phyloP scores from a whole-genome alignment of 2,329 filamentous ascomycete species.

The Talaromyces funiculosus region DNA sequence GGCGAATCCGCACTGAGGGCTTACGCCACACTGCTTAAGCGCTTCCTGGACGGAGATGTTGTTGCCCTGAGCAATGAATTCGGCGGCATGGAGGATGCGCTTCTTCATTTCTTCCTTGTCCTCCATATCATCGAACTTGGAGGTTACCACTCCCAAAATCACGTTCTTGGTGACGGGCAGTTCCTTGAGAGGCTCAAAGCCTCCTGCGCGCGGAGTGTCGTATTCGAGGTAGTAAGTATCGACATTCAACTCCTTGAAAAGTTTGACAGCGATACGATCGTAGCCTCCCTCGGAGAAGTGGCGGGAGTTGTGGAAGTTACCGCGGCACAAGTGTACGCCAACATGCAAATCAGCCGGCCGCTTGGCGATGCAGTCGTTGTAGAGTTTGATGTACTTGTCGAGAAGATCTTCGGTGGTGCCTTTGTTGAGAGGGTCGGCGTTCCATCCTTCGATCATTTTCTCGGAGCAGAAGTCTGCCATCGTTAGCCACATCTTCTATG shows the following conservation, averaged over 20 bases:
- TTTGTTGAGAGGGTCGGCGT: slow-evolving; percentile 61
- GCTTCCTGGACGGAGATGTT: slow-evolving; percentile 61
- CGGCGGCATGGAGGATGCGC: slow-evolving; percentile 56
- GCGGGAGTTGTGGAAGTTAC: slow-evolving; percentile 60
- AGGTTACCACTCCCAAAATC: slow-evolving; percentile 59
- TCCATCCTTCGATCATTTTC: slow-evolving; percentile 66
- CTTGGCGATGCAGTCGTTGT: slow-evolving; percentile 64
- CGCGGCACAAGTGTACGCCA: slow-evolving; percentile 67
- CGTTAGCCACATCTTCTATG: slow-evolving; percentile 7
- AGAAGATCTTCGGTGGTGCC: slow-evolving; percentile 65
- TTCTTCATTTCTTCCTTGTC: slow-evolving; percentile 59
- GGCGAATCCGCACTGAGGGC: slow-evolving; percentile 69
- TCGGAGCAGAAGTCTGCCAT: slow-evolving; percentile 66
- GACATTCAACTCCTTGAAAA: slow-evolving; percentile 58
- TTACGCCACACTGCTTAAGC: slow-evolving; percentile 61
- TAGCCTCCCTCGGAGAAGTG: slow-evolving; percentile 64
- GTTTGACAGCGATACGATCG: slow-evolving; percentile 61
- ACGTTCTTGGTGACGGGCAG: slow-evolving; percentile 59
- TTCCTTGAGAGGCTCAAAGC: slow-evolving; percentile 59
- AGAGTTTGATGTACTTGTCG: slow-evolving; percentile 69
- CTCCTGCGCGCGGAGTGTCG: slow-evolving; percentile 59
- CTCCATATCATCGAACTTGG: slow-evolving; percentile 58
- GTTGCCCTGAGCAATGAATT: slow-evolving; percentile 64
- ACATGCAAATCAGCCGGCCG: slow-evolving; percentile 66
- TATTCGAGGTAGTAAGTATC: slow-evolving; percentile 67